phyloP scores from a whole-genome alignment of 495 filamentous ascomycete species.

The Collariella sp. region DNA sequence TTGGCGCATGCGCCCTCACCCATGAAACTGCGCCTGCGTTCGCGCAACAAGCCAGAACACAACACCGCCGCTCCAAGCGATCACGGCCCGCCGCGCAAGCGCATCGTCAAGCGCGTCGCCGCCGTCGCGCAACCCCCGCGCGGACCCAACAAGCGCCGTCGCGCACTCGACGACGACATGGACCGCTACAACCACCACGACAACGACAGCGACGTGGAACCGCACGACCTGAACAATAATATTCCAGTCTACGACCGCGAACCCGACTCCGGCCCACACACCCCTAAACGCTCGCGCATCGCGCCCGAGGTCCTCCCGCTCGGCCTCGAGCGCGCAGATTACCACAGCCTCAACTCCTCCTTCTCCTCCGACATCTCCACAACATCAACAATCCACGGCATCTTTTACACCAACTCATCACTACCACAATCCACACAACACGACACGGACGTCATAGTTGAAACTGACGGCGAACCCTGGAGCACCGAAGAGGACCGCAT shows the following conservation, averaged over 20 bases:
- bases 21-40: conserved; percentile 40
- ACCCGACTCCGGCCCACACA: conserved; percentile 41
- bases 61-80: conserved; percentile 2
- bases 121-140: conserved; percentile 32
- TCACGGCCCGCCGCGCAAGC: conserved; percentile 30
- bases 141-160: conserved; percentile 55
- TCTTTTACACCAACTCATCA: conserved; percentile 9
- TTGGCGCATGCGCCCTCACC: conserved; percentile 42
- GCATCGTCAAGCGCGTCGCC: conserved; percentile 42
- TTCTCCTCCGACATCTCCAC: conserved; percentile 1
- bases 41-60: conserved; percentile 30
- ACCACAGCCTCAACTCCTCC: conserved; percentile 45
- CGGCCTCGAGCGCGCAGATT: conserved; percentile 56
- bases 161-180: conserved; percentile 47
- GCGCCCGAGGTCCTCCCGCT: conserved; percentile 59
- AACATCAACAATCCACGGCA: not conserved
- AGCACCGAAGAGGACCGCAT: conserved; percentile 60
- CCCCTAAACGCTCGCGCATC: conserved; percentile 59
- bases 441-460: conserved; percentile 34
- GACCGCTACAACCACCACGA: conserved; percentile 33
- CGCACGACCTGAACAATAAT: not conserved
- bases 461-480: conserved; percentile 47
- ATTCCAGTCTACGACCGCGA: not conserved
- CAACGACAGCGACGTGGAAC: conserved; percentile 31
- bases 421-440: conserved; percentile 12